Evolutionary conservation across 2,329 filamentous ascomycete genomes (phyloP).

Genomic region (Pseudogymnoascus sp.): DNA sequence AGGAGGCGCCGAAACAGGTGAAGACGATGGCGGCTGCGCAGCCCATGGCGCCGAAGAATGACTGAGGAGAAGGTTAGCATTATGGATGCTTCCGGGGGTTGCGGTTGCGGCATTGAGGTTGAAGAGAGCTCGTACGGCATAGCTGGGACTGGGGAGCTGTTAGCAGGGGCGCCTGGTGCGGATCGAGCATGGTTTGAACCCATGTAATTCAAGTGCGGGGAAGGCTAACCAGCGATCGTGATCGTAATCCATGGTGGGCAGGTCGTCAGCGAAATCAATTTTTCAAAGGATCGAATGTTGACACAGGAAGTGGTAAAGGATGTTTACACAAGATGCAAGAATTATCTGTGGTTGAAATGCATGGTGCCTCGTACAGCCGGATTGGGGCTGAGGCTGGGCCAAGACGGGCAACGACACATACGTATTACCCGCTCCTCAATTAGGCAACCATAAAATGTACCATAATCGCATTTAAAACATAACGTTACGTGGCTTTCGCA

Average conservation of each 20-base stretch:
- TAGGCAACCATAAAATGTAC: constrained; percentile 10
- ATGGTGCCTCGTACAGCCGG: neutral
- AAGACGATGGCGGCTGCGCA: constrained; percentile 89
- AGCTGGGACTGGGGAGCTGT: constrained; percentile 8
- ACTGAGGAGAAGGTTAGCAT: constrained; percentile 32
- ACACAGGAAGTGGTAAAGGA: neutral
- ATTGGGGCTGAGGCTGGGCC: neutral
- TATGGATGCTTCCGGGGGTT: neutral
- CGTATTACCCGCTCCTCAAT: neutral
- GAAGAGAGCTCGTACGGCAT: neutral
- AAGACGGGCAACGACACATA: neutral
- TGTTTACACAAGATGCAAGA: neutral
- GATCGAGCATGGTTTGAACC: neutral
- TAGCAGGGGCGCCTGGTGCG: neutral
- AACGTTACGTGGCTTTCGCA: neutral
- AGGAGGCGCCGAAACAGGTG: constrained; percentile 77
- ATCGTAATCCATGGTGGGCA: constrained; percentile 1
- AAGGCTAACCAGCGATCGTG: neutral
- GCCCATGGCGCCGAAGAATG: constrained; percentile 95
- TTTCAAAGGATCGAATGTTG: neutral
- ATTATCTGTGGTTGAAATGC: neutral
- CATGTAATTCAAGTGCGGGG: neutral
- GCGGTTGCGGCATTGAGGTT: neutral
- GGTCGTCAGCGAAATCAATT: neutral
- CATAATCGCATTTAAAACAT: neutral